Conservation (phyloP, 2,329 filamentous ascomycete species). For the Fusarium sp. region DNA sequence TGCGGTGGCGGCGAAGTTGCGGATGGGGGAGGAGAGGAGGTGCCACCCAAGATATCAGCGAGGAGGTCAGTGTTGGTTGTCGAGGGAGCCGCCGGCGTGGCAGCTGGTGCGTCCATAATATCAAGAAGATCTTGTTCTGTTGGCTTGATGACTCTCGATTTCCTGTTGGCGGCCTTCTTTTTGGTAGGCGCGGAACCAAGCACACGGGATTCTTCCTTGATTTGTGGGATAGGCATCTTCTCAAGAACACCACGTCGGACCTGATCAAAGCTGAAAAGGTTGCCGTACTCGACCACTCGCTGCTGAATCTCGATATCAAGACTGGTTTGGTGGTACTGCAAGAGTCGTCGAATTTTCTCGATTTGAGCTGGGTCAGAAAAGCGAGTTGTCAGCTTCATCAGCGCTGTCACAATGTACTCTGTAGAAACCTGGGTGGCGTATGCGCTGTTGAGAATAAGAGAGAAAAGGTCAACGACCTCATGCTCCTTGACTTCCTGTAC, state of each 20-base stretch:
- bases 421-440: conserved; percentile 92
- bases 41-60: conserved; percentile 88
- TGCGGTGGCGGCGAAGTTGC: conserved; percentile 61
- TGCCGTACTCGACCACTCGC: conserved; percentile 92
- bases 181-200: conserved; percentile 82
- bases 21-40: conserved; percentile 58
- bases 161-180: conserved; percentile 76
- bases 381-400: conserved; percentile 94
- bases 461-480: conserved; percentile 93
- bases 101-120: conserved; percentile 81
- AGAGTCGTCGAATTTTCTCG: conserved; percentile 82
- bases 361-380: conserved; percentile 86
- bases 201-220: conserved; percentile 93
- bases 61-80: conserved; percentile 85
- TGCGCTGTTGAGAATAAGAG: conserved; percentile 90
- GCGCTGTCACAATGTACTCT: conserved; percentile 94
- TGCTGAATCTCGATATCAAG: conserved; percentile 97
- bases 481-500: conserved; percentile 83
- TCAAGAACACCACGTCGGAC: conserved; percentile 91
- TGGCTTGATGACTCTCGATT: conserved; percentile 80
- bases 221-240: conserved; percentile 97
- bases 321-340: conserved; percentile 83
- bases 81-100: conserved; percentile 62
- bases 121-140: conserved; percentile 94
- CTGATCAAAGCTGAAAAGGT: conserved; percentile 90